Base-by-base conservation (phyloP, 1,284 basidiomycete genomes). In the Porogramme epimiltina region DNA sequence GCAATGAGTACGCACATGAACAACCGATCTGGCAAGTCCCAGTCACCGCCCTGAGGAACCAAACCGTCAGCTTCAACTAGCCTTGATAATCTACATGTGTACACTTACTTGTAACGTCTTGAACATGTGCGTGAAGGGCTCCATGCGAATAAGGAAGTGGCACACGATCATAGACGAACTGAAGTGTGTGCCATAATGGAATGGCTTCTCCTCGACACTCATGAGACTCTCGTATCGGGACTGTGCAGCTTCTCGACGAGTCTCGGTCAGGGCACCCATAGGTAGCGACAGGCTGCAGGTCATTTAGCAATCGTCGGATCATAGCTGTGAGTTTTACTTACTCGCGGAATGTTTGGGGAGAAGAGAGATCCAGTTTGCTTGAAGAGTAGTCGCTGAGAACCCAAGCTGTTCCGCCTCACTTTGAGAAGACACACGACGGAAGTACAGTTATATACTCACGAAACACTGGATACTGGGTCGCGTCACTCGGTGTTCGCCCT, bases 111-210 rank as follows among this genome's bases (percentile, higher is more conserved):
- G 91, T 33, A 95, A 69, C 2, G 89, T 89, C 71, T 91, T 91
- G 75, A 95, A 96, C 85, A 95, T 95, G 64, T 89, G 86, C 19
- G 93, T 95, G 67, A 89, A 97, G 0, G 95, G 95, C 10, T 90
- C 85, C 61, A 96, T 73, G 11, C 95, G 82, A 55, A 98, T 96
- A 64, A 98, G 73, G 73, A 91, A 98, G 60, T 96, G 94, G 72
- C 94, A 96, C 28, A 96, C 93, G 53, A 95, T 97, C 88, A 97
- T 96, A 0, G 94, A 96, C 4, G 93, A 96, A 62, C 91, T 93
- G 67, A 95, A 98, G 67, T 98, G 95, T 1, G 95, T 98, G 42
- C 93, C 93, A 58, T 93, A 95, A 65, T 97, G 92, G 74, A 95
- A 95, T 0, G 94, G 93, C 42, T 82, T 79, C 72, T 95, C 93